phyloP scores from a whole-genome alignment of 306 rosid species.

The Rubus parviflorus region DNA sequence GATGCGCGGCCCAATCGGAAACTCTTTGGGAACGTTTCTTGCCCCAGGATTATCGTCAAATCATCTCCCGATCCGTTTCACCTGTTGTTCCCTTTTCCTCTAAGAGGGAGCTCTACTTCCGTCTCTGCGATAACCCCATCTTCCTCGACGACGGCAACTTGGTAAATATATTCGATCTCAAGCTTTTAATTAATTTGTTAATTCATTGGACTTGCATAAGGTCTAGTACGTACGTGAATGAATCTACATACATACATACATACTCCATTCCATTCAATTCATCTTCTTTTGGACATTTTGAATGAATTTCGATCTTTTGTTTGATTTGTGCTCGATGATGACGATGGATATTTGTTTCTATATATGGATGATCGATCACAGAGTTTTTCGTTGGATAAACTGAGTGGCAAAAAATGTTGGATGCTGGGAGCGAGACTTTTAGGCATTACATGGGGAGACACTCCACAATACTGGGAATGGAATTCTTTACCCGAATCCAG shows the following conservation, averaged over 20 bases:
- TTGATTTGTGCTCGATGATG: not conserved
- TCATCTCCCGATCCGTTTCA: not conserved
- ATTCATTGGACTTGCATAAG: no score
- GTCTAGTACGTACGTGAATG: no score
- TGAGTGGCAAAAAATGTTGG: not conserved
- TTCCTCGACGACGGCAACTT: not conserved
- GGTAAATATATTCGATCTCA: not conserved
- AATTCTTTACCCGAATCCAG: not conserved
- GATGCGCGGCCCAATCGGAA: constrained; percentile 12
- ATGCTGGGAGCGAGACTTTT: not conserved
- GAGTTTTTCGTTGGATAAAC: not conserved
- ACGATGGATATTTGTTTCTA: no score
- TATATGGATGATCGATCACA: not conserved
- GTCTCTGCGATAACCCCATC: not conserved
- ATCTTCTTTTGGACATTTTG: no score
- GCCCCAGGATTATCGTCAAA: not conserved
- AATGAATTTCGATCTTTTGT: no score
- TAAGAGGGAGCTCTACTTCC: constrained; percentile 20
- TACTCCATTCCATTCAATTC: not conserved
- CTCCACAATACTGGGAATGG: not conserved
- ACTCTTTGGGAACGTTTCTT: constrained; percentile 11
- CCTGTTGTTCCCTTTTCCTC: not conserved
- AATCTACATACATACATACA: no score
- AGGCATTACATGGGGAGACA: not conserved
- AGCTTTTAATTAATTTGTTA: no score